Base-by-base conservation (phyloP, 371 early-diverging fungal species). In the Apophysomyces sp. region DNA sequence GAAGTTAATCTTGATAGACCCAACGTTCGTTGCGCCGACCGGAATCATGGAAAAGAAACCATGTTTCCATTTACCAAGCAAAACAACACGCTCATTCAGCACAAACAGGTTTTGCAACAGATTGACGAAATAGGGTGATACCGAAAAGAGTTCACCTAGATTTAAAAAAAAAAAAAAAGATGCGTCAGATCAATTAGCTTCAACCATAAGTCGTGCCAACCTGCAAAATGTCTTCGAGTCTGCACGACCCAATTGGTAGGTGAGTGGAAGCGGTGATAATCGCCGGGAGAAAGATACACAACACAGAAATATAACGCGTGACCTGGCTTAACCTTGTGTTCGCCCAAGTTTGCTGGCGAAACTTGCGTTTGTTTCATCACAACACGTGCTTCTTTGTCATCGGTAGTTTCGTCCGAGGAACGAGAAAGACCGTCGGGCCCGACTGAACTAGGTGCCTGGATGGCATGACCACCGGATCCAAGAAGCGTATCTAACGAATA, bases 201-300 rank as follows among this genome's bases (percentile, higher is more conserved):
- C 12, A 4, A 34, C 4, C 16, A n/a, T 15, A 18, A 41, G 13
- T 13, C n/a, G 6, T 41, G 2, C 69, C 59, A 71, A 85, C 86
- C 91, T 11, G 90, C 90, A 79, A 97, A 96, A 70, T 98, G 98
- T 36, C 95, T 78, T 40, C 95, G 73, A 2, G 83, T 81, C 60
- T 92, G 83, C 15, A 95, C 94, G 7, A 88, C 88, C 97, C 97
- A 98, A 71, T 94, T 92, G 3, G 92, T 86, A 30, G 99, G 99
- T 18, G 98, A 94, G 62, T 98, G 99, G 89, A 96, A 98, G 15
- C 97, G 88, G 76, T 98, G 99, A 76, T 98, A 98, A 69, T 98
- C 98, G 1, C 98, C 99, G 2, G 99, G 99, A 0, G 97, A 96
- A 52, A 98, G 77, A 69, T 98, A 98, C 15, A 98, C 88, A 8